Conservation (phyloP, 2,329 filamentous ascomycete species). For the Xylaria sp. region DNA sequence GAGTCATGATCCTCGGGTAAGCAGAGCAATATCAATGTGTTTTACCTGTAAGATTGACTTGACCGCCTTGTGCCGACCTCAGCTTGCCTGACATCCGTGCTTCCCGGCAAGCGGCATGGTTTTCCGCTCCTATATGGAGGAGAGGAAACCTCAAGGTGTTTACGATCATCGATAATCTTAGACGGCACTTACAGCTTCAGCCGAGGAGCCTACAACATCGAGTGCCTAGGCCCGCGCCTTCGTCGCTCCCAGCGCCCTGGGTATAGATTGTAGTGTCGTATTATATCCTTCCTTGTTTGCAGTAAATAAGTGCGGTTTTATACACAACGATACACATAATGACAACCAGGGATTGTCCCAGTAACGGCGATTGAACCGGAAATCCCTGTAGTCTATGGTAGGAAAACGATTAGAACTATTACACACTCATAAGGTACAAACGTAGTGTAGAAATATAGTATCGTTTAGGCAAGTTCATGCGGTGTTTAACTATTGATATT, state of each 20-base stretch:
- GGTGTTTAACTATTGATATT: background rate
- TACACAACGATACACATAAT: background rate
- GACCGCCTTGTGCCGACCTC: background rate
- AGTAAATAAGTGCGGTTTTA: background rate
- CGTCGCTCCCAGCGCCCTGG: background rate
- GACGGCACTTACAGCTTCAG: background rate
- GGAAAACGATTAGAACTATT: no score
- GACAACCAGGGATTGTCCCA: background rate
- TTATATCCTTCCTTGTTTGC: background rate
- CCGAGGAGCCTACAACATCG: background rate
- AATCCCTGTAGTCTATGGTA: background rate
- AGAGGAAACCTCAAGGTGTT: background rate
- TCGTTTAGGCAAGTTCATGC: constrained; percentile 12
- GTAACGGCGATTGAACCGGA: background rate
- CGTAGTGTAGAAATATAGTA: background rate
- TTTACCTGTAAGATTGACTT: constrained; percentile 5
- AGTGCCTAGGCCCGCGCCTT: background rate
- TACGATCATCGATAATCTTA: background rate
- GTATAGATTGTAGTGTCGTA: constrained; percentile 4
- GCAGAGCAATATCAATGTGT: background rate
- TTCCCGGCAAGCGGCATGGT: constrained; percentile 2
- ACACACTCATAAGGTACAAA: background rate
- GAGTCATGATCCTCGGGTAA: constrained; percentile 14
- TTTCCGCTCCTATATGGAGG: background rate
- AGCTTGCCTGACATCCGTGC: background rate